Conservation (phyloP, 2,329 filamentous ascomycete genomes). For the Penicillium sp. region DNA sequence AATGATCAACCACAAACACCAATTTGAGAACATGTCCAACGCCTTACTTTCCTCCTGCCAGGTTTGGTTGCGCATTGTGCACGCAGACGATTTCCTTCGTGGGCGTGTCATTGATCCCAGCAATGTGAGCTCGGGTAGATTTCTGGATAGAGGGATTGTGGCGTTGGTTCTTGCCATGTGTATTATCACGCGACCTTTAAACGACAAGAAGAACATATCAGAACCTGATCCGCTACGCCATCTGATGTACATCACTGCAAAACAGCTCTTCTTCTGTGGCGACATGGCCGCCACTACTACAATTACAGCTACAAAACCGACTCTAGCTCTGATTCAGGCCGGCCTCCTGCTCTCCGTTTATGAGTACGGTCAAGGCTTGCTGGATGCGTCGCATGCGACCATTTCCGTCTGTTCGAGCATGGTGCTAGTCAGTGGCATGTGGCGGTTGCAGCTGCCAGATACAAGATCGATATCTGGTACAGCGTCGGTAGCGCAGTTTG, state of each 20-base stretch:
- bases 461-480: not conserved
- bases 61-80: not conserved
- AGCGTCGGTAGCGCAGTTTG: not conserved
- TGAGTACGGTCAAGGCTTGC: not conserved
- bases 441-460: not conserved
- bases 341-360: constrained; percentile 1
- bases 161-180: not conserved
- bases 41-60: not conserved
- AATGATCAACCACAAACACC: not conserved
- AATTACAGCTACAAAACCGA: not conserved
- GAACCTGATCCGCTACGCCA: not conserved
- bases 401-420: not conserved
- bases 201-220: not conserved
- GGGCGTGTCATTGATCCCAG: not conserved
- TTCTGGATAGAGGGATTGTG: not conserved
- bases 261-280: not conserved
- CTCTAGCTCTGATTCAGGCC: not conserved
- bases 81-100: not conserved
- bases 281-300: not conserved
- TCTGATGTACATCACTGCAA: not conserved
- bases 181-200: not conserved
- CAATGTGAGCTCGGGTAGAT: not conserved
- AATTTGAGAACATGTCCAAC: not conserved
- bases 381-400: not conserved
- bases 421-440: not conserved